Base-by-base conservation (phyloP, 371 early-diverging fungal species). In the Modicella reniformis region DNA sequence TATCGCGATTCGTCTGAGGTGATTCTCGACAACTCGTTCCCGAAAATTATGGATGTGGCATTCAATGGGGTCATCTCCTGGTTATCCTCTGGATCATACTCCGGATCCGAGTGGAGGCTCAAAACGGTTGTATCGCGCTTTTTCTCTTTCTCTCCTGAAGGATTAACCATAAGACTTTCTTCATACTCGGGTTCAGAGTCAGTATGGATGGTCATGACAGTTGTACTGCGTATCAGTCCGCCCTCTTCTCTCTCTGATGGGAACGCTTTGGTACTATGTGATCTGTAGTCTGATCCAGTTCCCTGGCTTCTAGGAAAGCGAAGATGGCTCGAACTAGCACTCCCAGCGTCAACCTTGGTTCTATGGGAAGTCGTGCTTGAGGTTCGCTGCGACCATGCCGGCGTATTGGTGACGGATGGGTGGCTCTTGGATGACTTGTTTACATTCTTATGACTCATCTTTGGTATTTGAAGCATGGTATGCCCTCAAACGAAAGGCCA, bases 21-120 rank as follows among this genome's bases (percentile, higher is more conserved):
- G 17, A 59, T 60, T 13, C 48, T 60, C 6, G 67, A 52, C 29
- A 61, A 28, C 10, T 32, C 56, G 17, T 59, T 54, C 17, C 59
- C 61, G 34, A 65, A 53, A 13, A 65, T 52, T 25, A 71, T 49
- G 25, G 65, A 32, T 23, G 29, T 15, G 13, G 54, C 54, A 19
- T 59, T 51, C 50, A 34, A 30, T 0, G 55, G n/a, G 5, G 34
- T 26, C 8, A 25, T 2, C 8, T 50, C 47, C 21, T 62, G 73
- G n/a, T 30, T 13, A 48, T 57, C 49, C 7, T 75, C 75, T 8
- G 60, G 44, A 7, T 65, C 75, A 10, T 67, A 63, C 13, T 76
- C 76, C 1, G 72, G 71, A 52, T 76, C 76, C 3, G 76, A 71
- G 51, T 76, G 72, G 1, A 76, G 33, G 8, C 72, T 76, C 76